A percentile compares a stretch with the other conserved stretches of the same genome.
phyloP scores from a whole-genome alignment of 1,284 basidiomycete species.

The Taiwanofungus camphoratus region DNA sequence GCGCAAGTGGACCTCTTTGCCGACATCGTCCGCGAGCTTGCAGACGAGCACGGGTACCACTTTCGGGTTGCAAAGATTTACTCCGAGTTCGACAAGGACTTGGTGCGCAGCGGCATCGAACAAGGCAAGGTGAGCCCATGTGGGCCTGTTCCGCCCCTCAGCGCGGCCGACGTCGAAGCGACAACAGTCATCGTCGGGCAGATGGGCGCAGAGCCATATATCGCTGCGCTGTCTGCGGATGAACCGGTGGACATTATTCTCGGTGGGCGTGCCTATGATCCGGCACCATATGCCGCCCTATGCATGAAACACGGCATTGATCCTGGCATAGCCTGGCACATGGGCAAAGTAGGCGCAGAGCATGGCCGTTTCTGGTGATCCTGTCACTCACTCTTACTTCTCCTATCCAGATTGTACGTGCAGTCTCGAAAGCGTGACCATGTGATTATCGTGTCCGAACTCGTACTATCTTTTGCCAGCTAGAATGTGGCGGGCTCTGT shows the following conservation, averaged over 20 bases:
- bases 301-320: conserved; percentile 6
- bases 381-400: too few relatives aligned
- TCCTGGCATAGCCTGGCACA: conserved; percentile 7
- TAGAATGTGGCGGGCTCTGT: conserved; percentile 6
- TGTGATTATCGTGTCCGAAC: too few relatives aligned
- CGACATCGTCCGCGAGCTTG: conserved; percentile 4
- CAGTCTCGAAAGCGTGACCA: too few relatives aligned
- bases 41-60: conserved; percentile 2
- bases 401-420: conserved; percentile 1
- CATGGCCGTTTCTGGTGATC: too few relatives aligned
- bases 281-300: conserved; percentile 5
- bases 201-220: conserved; percentile 6
- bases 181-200: conserved; percentile 4
- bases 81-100: conserved; percentile 8
- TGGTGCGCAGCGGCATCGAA: neutral
- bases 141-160: conserved; percentile 4
- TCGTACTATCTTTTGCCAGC: too few relatives aligned
- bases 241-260: conserved; percentile 5
- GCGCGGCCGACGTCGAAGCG: conserved; percentile 1
- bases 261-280: conserved; percentile 6
- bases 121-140: conserved; percentile 2
- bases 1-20: conserved; percentile 7
- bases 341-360: conserved; percentile 7
- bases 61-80: conserved; percentile 7
- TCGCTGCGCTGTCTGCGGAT: neutral